phyloP scores from a whole-genome alignment of 2,329 filamentous ascomycete genomes.

The Grosmannia penicillata region DNA sequence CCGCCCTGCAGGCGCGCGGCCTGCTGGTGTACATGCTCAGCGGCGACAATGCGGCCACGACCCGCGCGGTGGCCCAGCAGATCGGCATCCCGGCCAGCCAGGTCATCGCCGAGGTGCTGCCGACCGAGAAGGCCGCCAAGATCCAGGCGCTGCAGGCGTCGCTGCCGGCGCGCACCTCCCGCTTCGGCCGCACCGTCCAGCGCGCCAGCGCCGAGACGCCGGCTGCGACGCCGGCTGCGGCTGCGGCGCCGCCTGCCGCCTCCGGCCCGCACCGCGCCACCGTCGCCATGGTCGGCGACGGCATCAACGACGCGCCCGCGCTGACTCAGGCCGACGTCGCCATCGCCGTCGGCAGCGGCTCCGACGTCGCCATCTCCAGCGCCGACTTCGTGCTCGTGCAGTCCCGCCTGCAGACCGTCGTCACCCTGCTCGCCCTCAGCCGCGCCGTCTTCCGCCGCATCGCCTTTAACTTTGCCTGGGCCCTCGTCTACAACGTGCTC shows the following conservation, averaged over 20 bases:
- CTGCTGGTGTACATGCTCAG: constrained; percentile 84
- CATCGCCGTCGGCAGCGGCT: constrained; percentile 71
- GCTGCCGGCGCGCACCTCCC: constrained; percentile 23
- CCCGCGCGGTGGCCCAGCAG: constrained; percentile 58
- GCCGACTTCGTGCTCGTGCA: constrained; percentile 73
- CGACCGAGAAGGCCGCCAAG: constrained; percentile 65
- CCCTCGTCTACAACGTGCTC: constrained; percentile 64
- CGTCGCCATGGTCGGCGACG: constrained; percentile 78
- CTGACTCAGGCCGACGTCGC: constrained; percentile 68
- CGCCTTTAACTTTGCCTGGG: constrained; percentile 77
- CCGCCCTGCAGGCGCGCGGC: constrained; percentile 46
- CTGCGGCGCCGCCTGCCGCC: constrained; percentile 9
- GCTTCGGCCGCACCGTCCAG: no score
- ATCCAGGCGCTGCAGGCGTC: constrained; percentile 47
- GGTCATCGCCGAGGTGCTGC: constrained; percentile 77
- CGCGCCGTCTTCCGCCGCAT: constrained; percentile 61
- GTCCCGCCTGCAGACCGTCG: constrained; percentile 47
- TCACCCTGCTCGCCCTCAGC: constrained; percentile 60
- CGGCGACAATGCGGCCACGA: constrained; percentile 79
- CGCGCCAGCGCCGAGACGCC: no score
- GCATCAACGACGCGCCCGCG: constrained; percentile 79
- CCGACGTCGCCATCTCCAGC: constrained; percentile 68
- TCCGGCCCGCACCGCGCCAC: constrained; percentile 25
- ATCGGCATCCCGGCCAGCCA: constrained; percentile 61
- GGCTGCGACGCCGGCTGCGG: not conserved